Evolutionary conservation across 176 grass and related monocot species (phyloP).

Genomic region (Carex littledalei): DNA sequence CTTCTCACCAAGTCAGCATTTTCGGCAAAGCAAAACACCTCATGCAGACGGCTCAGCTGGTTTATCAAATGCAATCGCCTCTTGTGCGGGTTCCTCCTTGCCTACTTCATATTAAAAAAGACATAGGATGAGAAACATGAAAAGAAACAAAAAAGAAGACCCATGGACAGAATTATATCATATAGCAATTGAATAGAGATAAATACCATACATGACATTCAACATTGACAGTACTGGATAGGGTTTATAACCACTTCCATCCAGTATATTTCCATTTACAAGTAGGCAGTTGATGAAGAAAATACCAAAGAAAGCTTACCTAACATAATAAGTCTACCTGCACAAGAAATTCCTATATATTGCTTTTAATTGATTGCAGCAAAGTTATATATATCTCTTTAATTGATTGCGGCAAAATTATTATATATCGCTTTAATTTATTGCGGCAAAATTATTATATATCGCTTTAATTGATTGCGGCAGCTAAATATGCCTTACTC

Average conservation of each 20-base stretch:
- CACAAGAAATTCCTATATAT: neutral
- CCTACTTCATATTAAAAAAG: conserved; percentile 2
- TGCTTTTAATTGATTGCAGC: neutral
- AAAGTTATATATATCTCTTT: neutral
- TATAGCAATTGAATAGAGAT: neutral
- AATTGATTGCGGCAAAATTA: neutral
- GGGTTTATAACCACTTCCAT: neutral
- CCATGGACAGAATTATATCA: neutral
- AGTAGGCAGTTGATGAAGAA: neutral
- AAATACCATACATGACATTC: neutral
- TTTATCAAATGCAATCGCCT: neutral
- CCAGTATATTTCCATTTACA: neutral
- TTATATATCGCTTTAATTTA: neutral
- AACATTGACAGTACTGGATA: neutral
- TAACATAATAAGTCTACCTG: neutral
- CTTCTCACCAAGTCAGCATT: neutral
- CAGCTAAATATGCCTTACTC: neutral
- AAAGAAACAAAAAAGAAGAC: neutral
- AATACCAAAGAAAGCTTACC: neutral
- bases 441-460: neutral
- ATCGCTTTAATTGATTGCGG: neutral
- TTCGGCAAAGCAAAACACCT: neutral
- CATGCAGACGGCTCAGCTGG: neutral
- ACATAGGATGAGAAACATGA: neutral
- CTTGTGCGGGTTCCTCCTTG: neutral